Evolutionary conservation across 108 stramenopile genomes (phyloP), one percentile per base, ranked within the genome.

Genomic region (Seminavis robusta): DNA sequence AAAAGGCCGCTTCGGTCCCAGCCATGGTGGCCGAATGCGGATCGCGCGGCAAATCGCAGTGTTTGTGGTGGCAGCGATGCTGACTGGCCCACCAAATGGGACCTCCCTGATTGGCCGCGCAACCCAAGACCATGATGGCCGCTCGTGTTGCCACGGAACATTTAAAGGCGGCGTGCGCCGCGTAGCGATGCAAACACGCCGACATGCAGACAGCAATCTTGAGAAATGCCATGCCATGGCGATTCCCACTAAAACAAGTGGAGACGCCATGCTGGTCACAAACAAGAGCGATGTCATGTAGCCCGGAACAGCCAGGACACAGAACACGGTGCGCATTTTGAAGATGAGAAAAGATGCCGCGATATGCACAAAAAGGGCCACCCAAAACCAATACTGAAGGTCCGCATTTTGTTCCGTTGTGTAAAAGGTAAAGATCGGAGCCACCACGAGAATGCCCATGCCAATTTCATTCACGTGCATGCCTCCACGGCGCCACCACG

Each of bases 21-120:
- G 56, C 54, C 51, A 56, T 31, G 33, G 73, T 46, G 31, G 81
- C 65, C 19, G 70, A 68, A 40, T 82, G 81, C 10, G 81, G 81
- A 74, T 82, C 81, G 11, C 72, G 60, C 0, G 64, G 63, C 30
- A 55, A 15, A 40, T 80, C 79, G 43, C 79, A 80, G 44, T 73
- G 50, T 34, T 77, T 79, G 65, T 83, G 82, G 56, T 83, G 82
- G 36, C 76, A 63, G 1, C 75, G 61, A 70, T 83, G 82, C 38
- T 77, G 74, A 0, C 60, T 59, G 6, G 82, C 78, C 82, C 82
- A 83, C 82, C 82, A 83, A 31, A 83, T 64, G 0, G 82, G 82
- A 13, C 74, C 71, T 1, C 82, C 78, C 33, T 83, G 82, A 44
- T 73, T 72, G 27, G 76, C 78, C 19, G 61, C 39, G 30, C 76